Conservation (phyloP, 495 filamentous ascomycete genomes). For the Platismatia glauca region DNA sequence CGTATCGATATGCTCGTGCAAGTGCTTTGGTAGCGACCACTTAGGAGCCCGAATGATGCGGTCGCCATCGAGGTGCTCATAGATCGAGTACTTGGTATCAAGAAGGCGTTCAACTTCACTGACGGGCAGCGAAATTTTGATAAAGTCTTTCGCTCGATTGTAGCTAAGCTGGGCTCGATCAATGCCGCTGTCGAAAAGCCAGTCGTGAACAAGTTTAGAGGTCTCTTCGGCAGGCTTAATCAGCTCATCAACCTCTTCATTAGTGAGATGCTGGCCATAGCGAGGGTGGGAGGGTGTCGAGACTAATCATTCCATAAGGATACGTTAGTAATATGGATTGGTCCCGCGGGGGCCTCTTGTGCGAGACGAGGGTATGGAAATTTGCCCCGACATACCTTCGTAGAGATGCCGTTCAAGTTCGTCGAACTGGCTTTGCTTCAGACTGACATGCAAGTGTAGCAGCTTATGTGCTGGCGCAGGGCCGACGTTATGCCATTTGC, state of each 20-base stretch:
- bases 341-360: neutral
- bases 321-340: neutral
- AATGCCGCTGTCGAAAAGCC: slow-evolving; percentile 34
- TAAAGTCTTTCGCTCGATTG: slow-evolving; percentile 36
- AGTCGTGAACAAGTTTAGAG: slow-evolving; percentile 31
- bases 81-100: slow-evolving; percentile 37
- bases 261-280: slow-evolving; percentile 37
- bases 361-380: neutral
- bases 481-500: slow-evolving; percentile 38
- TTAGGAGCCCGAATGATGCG: slow-evolving; percentile 32
- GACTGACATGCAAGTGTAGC: slow-evolving; percentile 34
- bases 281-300: slow-evolving; percentile 35
- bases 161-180: slow-evolving; percentile 21
- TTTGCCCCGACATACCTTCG: slow-evolving; percentile 27
- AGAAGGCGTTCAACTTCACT: slow-evolving; percentile 31
- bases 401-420: slow-evolving; percentile 35
- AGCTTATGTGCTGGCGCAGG: slow-evolving; percentile 34
- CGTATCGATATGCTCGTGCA: slow-evolving; percentile 49
- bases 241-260: slow-evolving; percentile 32
- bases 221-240: slow-evolving; percentile 30
- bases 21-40: slow-evolving; percentile 47
- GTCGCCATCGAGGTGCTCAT: slow-evolving; percentile 33
- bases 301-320: slow-evolving; percentile 24
- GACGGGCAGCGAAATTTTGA: slow-evolving; percentile 31
- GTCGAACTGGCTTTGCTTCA: slow-evolving; percentile 36